Evolutionary conservation across 495 filamentous ascomycete genomes (phyloP).

Genomic region (Penicillium roqueforti): DNA sequence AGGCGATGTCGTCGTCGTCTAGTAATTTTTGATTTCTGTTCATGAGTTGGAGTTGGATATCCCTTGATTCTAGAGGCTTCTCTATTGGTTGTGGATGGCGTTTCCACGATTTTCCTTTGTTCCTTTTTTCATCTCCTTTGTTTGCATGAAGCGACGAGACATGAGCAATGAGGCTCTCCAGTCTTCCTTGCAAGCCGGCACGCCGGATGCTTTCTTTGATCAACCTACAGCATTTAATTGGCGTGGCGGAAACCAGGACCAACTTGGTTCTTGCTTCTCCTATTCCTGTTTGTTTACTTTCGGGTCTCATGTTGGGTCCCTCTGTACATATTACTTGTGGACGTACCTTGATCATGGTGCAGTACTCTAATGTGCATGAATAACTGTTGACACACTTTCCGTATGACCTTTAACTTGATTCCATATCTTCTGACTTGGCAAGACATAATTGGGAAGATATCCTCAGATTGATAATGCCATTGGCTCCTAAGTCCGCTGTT

Average conservation of each 20-base stretch:
- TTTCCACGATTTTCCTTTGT: slow-evolving; percentile 20
- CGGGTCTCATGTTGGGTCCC: slow-evolving; percentile 7
- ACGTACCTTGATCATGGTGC: slow-evolving; percentile 4
- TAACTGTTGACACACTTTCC: not conserved
- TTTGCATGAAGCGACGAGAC: slow-evolving; percentile 30
- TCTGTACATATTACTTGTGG: slow-evolving; percentile 20
- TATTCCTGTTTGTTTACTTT: slow-evolving; percentile 14
- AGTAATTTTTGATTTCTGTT: slow-evolving; percentile 21
- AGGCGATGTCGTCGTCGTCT: slow-evolving; percentile 49
- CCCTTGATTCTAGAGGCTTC: slow-evolving; percentile 16
- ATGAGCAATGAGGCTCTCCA: slow-evolving; percentile 24
- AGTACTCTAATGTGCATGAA: slow-evolving; percentile 1
- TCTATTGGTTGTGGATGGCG: slow-evolving; percentile 18
- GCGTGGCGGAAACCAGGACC: slow-evolving; percentile 18
- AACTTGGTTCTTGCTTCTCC: slow-evolving; percentile 20
- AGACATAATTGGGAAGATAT: too few relatives aligned
- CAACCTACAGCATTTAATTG: slow-evolving; percentile 30
- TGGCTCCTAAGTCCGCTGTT: too few relatives aligned
- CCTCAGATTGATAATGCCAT: too few relatives aligned
- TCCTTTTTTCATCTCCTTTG: slow-evolving; percentile 7
- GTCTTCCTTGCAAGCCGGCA: slow-evolving; percentile 10
- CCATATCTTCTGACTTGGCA: too few relatives aligned
- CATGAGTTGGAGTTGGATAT: slow-evolving; percentile 24
- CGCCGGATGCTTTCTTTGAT: slow-evolving; percentile 11
- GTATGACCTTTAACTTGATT: not conserved